Conservation (phyloP, 305 asterid species). For the Solanum hybrid region DNA sequence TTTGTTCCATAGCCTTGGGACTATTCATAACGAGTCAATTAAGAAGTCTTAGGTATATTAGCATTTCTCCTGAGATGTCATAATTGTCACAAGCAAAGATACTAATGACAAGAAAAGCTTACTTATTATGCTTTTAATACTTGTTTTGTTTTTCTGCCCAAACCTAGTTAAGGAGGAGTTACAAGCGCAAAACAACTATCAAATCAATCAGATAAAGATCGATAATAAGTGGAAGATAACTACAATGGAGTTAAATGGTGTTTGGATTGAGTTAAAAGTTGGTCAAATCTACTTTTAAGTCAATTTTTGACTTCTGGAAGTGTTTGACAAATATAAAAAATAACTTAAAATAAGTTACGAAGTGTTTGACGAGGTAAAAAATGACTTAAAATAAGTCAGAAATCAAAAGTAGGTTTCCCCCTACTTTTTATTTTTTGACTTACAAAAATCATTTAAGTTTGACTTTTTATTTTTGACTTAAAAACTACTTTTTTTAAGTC, state of each 20-base stretch:
- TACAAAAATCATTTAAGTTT: no score
- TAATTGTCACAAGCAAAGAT: neutral
- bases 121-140: neutral
- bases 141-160: neutral
- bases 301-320: no score
- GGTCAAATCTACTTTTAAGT: no score
- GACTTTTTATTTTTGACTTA: no score
- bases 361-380: no score
- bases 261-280: no score
- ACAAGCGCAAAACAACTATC: neutral
- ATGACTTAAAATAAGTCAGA: no score
- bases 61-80: neutral
- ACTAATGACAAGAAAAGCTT: neutral
- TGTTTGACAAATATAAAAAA: no score
- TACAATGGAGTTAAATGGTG: neutral
- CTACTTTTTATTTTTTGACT: no score
- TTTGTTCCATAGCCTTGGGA: neutral
- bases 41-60: neutral
- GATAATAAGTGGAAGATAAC: neutral
- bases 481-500: no score
- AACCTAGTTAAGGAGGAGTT: neutral
- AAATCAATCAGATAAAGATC: neutral
- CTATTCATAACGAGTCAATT: neutral
- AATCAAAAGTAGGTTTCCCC: no score
- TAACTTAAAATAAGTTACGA: no score